Base-by-base conservation (phyloP, 768 basidiomycete species). In the Phlebiopsis flavidoalba region DNA sequence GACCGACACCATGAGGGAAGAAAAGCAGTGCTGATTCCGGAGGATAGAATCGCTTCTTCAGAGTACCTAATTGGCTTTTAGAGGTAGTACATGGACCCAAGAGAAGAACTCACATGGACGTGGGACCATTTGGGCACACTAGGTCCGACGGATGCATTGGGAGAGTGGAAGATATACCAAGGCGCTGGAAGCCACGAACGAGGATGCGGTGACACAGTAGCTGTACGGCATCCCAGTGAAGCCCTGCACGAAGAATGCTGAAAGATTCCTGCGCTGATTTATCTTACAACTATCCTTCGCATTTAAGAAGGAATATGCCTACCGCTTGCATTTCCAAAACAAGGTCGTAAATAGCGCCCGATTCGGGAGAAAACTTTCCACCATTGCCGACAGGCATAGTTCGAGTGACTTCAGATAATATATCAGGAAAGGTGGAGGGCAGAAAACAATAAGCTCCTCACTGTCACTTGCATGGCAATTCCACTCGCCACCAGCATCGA, bases 401-500 rank as follows among this genome's bases (percentile, higher is more conserved):
- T 8, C 91, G 87, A 1, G 91, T 78, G 50, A 78, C 78, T 77
- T 31, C 35, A 17, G 21, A 71, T 65, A n/a, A 22, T 49, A 15
- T 10, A 26, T 51, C 1, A 50, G 17, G 45, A 17, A 54, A 31
- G 53, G 22, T 17, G 10, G 15, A 26, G 55, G 36, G 7, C 8
- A 26, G 24, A 15, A 33, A 3, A 11, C 15, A 11, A n/a, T n/a
- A 14, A 57, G 26, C n/a, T 14, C 71, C 72, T 77, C 73, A 74
- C 88, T 83, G 70, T 89, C 88, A 0, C 83, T 76, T 3, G 83
- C 85, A 64, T 89, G 87, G 66, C 80, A 80, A 17, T 77, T 70
- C 86, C 85, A 95, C 75, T 98, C 96, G 68, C 95, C 95, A 0
- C 95, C 95, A 0, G 96, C 96, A 66, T 98, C 96, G 63, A 96